A percentile compares a stretch with the other conserved stretches of the same genome.
These are phyloP conservation scores for Aspergillus sclerotioniger DNA, from an alignment of 495 filamentous ascomycete genomes.

Conservation along the genomic window DNA sequence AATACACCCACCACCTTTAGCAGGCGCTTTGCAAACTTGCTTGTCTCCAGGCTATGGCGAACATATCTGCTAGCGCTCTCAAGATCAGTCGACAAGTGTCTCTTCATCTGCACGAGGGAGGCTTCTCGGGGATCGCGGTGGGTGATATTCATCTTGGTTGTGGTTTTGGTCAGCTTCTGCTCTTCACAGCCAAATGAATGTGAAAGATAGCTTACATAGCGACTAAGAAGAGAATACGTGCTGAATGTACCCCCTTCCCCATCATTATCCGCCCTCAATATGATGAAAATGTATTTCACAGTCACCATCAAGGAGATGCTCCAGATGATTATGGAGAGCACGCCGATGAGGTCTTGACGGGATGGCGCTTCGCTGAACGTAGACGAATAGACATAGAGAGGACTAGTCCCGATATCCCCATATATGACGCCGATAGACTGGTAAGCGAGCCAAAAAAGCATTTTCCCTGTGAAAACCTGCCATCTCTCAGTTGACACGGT, in stretches of 20 bases:
- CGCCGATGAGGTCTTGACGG: slow-evolving; percentile 63
- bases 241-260: slow-evolving; percentile 78
- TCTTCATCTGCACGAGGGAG: slow-evolving; percentile 58
- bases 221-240: slow-evolving; percentile 66
- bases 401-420: slow-evolving; percentile 74
- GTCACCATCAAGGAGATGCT: slow-evolving; percentile 70
- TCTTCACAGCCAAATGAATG: neutral
- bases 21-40: slow-evolving; percentile 44
- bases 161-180: neutral
- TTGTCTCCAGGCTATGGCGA: slow-evolving; percentile 58
- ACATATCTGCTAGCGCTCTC: slow-evolving; percentile 48
- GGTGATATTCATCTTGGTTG: slow-evolving; percentile 23
- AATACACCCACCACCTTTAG: slow-evolving; percentile 68
- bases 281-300: slow-evolving; percentile 69
- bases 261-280: slow-evolving; percentile 70
- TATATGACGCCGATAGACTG: slow-evolving; percentile 73
- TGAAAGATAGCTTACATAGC: slow-evolving; percentile 52
- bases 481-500: slow-evolving; percentile 1
- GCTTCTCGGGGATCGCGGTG: slow-evolving; percentile 24
- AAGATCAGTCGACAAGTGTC: slow-evolving; percentile 55
- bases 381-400: slow-evolving; percentile 70
- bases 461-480: slow-evolving; percentile 23
- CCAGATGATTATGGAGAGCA: slow-evolving; percentile 73
- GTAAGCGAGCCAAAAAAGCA: slow-evolving; percentile 55
- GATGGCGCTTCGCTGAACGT: slow-evolving; percentile 59